Evolutionary conservation across 306 rosid genomes (phyloP), one percentile per base, ranked within the genome.

Genomic region (Lotus japonicus): DNA sequence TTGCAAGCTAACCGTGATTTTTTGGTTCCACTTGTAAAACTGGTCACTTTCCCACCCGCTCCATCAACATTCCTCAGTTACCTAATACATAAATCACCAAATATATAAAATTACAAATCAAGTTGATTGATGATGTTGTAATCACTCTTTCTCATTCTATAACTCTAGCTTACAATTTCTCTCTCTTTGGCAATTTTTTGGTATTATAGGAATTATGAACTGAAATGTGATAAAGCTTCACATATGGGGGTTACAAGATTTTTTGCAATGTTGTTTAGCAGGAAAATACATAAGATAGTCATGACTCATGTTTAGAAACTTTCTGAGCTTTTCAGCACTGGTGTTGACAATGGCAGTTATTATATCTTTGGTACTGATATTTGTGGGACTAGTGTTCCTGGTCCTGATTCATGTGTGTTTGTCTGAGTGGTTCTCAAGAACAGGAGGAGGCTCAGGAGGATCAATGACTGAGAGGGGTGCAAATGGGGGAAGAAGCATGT

Each of bases 361-460:
- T 46, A 0, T 81, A 21, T 77, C 81, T 0, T 55, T 81, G 50
- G 41, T 72, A 51, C 23, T 89, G 21, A 21, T 79, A 13, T 62
- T 81, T 72, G 23, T 73, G 16, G 92, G 77, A 26, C 13, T 89
- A 15, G 77, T 74, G 12, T 8, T 81, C 38, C 56, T 86, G 66
- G 31, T 86, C 41, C 9, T 86, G 15, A 19, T 86, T 65, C 88
- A 83, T 69, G 43, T 72, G 6, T 84, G 80, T 10, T 39, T 84
- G 1, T 64, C 67, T 0, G 81, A 80, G 41, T 78, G 83, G 70
- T 70, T 69, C 18, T 80, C 80, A 31, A 66, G 87, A 41, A 62
- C 36, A 31, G 36, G 81, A 75, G 81, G 52, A 39, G 58, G 13
- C 2, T 26, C 31, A 26, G 33, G 77, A 38, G 83, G 57, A 15